Evolutionary conservation across 208 protist genomes (phyloP).

Genomic region (Trypanosoma platydactyli): DNA sequence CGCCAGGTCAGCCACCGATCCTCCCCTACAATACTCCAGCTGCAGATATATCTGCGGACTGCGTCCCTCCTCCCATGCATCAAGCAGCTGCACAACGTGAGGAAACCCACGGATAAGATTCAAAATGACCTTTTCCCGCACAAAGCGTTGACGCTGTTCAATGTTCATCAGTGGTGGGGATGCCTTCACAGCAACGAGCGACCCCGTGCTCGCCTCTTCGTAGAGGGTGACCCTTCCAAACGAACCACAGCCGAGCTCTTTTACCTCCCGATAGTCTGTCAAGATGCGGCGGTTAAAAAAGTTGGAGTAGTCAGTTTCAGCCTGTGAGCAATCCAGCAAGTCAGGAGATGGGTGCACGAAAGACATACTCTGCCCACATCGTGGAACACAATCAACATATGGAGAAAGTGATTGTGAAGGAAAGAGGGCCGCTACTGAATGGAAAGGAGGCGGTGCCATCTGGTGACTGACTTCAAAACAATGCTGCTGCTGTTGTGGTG

Average conservation of each 20-base stretch:
- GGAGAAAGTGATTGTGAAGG: constrained; percentile 23
- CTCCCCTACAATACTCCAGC: constrained; percentile 84
- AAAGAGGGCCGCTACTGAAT: constrained; percentile 8
- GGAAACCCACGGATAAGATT: constrained; percentile 52
- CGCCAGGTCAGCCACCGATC: constrained; percentile 64
- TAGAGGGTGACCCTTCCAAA: constrained; percentile 81
- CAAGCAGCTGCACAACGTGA: constrained; percentile 77
- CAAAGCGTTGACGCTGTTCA: constrained; percentile 50
- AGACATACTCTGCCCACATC: constrained; percentile 8
- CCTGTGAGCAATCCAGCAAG: constrained; percentile 70
- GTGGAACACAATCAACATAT: constrained; percentile 26
- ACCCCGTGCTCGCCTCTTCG: constrained; percentile 70
- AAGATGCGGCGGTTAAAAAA: constrained; percentile 69
- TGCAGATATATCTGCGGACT: constrained; percentile 75
- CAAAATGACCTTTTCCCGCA: constrained; percentile 69
- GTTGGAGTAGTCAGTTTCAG: constrained; percentile 76
- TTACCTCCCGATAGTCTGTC: constrained; percentile 80
- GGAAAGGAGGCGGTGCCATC: constrained; percentile 24
- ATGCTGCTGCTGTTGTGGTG: not conserved
- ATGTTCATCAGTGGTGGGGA: constrained; percentile 47
- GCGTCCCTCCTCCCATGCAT: constrained; percentile 77
- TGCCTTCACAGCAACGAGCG: constrained; percentile 76
- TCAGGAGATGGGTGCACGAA: constrained; percentile 27
- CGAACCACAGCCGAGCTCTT: constrained; percentile 69
- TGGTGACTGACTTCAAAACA: not conserved